These are phyloP conservation scores for Filobasidium wieringae DNA, from an alignment of 768 basidiomycete genomes.

Conservation along the genomic window DNA sequence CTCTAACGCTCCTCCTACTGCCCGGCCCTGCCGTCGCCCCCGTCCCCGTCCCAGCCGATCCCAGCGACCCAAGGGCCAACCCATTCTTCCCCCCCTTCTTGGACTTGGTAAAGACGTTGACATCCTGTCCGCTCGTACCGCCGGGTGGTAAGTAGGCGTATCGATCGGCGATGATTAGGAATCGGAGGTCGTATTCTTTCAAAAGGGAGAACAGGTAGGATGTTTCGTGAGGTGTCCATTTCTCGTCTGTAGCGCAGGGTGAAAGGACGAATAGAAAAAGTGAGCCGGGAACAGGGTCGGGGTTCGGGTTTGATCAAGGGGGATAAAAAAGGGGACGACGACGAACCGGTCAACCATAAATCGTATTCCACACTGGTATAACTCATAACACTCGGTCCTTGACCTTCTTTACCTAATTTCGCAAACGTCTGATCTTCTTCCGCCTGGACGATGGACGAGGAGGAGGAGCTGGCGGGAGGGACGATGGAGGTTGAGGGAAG, in stretches of 20 bases:
- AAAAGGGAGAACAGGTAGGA: slow-evolving; percentile 77
- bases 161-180: slow-evolving; percentile 80
- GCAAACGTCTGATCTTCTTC: slow-evolving; percentile 4
- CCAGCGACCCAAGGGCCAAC: neutral
- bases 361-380: slow-evolving; percentile 76
- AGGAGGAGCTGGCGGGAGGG: too few relatives aligned
- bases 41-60: slow-evolving; percentile 10
- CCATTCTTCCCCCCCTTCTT: slow-evolving; percentile 4
- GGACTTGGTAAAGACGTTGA: too few relatives aligned
- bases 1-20: neutral
- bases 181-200: slow-evolving; percentile 71
- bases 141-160: slow-evolving; percentile 51
- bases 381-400: slow-evolving; percentile 43
- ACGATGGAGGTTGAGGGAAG: neutral
- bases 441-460: neutral
- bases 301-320: too few relatives aligned
- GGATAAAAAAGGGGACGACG: too few relatives aligned
- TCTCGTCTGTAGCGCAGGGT: slow-evolving; percentile 47
- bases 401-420: neutral
- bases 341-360: slow-evolving; percentile 58
- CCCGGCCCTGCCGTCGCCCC: slow-evolving; percentile 8
- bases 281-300: neutral
- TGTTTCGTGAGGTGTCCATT: slow-evolving; percentile 89
- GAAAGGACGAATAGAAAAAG: neutral
- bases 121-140: neutral